Evolutionary conservation across 2,329 filamentous ascomycete genomes (phyloP), one percentile per base, ranked within the genome.

Genomic region (Tolypocladium amazonense): DNA sequence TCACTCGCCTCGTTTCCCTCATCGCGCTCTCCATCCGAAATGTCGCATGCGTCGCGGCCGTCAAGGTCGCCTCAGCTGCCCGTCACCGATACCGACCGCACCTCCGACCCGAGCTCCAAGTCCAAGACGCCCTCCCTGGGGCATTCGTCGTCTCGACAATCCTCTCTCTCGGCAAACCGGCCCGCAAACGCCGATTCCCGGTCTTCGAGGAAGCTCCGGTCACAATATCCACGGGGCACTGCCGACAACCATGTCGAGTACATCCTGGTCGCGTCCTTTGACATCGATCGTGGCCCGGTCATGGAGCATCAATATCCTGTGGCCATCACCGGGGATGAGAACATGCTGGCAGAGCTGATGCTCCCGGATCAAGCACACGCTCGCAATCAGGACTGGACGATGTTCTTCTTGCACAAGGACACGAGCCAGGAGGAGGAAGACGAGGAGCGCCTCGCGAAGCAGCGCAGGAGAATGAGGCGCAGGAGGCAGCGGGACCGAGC

Each of bases 221-320:
- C 89, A 25, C 89, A 92, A 68, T 92, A 92, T 69, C 89, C 89
- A 20, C 80, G 85, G n/a, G 81, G 87, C 60, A 83, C 85, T 14
- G 78, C 79, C 7, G 88, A 97, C 72, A 95, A 94, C 69, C 94
- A 99, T 87, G 94, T 99, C 75, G 94, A 99, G 72, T 99, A 97
- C 71, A 97, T 99, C 58, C 80, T 99, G 58, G 94, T 99, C 59
- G 94, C 94, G 4, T 96, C 92, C 2, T 99, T 99, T 75, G 92
- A 97, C 74, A 96, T 97, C 68, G 93, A 97, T 73, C 87, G 90
- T 58, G 94, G 94, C 3, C 93, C 93, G 55, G 87, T 97, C 67
- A 97, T 99, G 94, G 94, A 99, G 72, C 92, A 99, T 72, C 94
- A 99, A 71, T 99, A 93, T 71, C 94, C 94, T 0, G 88, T 90